Evolutionary conservation across 257 asterid species (phyloP), one percentile per base, ranked within the genome.

Genomic region (Ehretia macrophylla): DNA sequence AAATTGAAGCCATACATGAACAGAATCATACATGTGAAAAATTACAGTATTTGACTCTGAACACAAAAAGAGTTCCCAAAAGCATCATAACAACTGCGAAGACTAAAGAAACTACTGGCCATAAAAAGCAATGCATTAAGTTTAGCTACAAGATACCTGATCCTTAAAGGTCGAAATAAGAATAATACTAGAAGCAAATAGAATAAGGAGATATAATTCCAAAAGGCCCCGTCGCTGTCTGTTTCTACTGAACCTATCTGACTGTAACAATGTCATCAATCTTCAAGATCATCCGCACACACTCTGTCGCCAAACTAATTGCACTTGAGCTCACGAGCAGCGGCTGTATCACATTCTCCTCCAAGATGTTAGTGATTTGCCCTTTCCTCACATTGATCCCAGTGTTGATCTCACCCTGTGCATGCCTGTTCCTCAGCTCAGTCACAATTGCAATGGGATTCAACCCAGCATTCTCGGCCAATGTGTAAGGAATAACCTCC

Each of bases 331-430:
- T 89, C 79, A 93, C 99, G 64, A 93, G 77, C 65, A 93, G 76
- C 5, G 99, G 99, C 81, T 93, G 99, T 73, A 93, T 90, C 22
- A 93, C 99, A 65, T 93, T 93, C 79, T 89, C 99, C 79, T 89
- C 99, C 88, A 86, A 74, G 27, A 93, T 93, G 77, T 93, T 89
- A 18, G 99, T 89, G 68, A 93, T 89, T 61, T 93, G 96, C 20
- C 99, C 99, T 80, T 93, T 89, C 96, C 99, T 86, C 72, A 93
- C 99, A 63, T 93, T 93, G 84, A 93, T 93, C 68, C 99, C 99
- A 16, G 99, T 81, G 73, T 82, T 86, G 67, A 85, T 79, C 83
- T 93, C 99, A n/a, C 96, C 97, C 70, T 89, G 94, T 58, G 99
- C 97, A 10, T 93, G 99, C 85, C 88, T 93, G 49, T 93, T 93